Evolutionary conservation across 805 yeast species (phyloP), one percentile per base, ranked within the genome.

Genomic region (Candida montana): DNA sequence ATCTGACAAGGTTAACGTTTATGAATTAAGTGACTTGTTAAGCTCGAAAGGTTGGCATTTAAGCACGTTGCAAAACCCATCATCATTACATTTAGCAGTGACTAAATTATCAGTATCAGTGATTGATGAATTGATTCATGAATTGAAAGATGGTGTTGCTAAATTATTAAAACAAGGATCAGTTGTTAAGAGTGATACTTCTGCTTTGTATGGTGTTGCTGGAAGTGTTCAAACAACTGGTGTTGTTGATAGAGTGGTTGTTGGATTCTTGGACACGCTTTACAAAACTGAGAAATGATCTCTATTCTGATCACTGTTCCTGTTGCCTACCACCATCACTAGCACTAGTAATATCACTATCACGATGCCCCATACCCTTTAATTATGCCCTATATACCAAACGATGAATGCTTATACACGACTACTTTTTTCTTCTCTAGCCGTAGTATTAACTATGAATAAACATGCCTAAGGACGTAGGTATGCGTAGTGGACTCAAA

Each of bases 121-220:
- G 1, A 73, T 82, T 24, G 83, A 77, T 40, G 78, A 75, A 17
- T 69, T 91, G 50, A 75, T 80, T 1, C 54, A 57, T 10, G 74
- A 69, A 27, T 57, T 77, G 43, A 60, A 63, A 28, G 51, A 48
- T 8, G 51, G 57, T 31, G 60, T 65, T 5, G 42, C 51, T 10
- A 43, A 42, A 20, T 42, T 43, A 35, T 9, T 34, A 5, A 27
- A 19, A 30, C 47, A 34, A 57, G 54, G 60, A 39, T 55, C 37
- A 40, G 53, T 3, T 37, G 51, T 27, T 34, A 49, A 32, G 43
- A 54, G 77, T 17, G 87, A 84, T 44, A 87, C 96, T 1, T 93
- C 95, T 13, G 95, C 93, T 3, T 58, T 91, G 34, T 91, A 91
- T 56, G 99, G 99, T 51, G 95, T 91, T 35, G 98, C 98, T 2